Conservation (phyloP, 768 basidiomycete genomes). For the Floccularia luteovirens region DNA sequence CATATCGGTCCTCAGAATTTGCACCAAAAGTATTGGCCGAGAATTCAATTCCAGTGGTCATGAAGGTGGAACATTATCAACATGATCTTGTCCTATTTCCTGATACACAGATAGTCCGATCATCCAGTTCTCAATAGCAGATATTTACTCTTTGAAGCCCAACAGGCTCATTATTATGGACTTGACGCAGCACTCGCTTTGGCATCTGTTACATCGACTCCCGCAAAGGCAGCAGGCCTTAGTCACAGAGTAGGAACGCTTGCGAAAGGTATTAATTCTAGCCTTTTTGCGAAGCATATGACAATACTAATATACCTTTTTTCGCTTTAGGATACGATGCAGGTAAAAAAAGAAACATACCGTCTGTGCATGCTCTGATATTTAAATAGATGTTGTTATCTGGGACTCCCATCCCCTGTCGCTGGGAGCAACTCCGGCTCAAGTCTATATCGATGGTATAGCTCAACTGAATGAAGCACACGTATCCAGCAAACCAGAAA, state of each 20-base stretch:
- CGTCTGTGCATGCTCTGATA: neutral
- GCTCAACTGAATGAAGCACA: slow-evolving; percentile 40
- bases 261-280: slow-evolving; percentile 29
- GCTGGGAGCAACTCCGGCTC: slow-evolving; percentile 72
- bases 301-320: neutral
- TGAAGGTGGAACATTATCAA: slow-evolving; percentile 46
- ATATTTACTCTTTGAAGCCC: slow-evolving; percentile 64
- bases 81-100: neutral
- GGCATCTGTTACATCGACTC: slow-evolving; percentile 53
- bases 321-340: slow-evolving; percentile 57
- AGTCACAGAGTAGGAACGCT: slow-evolving; percentile 64
- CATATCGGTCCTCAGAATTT: slow-evolving; percentile 66
- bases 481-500: slow-evolving; percentile 31
- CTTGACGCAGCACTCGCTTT: slow-evolving; percentile 51
- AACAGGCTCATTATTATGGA: slow-evolving; percentile 62
- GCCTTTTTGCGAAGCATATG: neutral
- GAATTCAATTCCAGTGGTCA: slow-evolving; percentile 55
- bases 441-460: slow-evolving; percentile 84
- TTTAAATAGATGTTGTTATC: slow-evolving; percentile 35
- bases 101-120: slow-evolving; percentile 30
- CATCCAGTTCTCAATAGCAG: slow-evolving; percentile 56
- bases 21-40: slow-evolving; percentile 67
- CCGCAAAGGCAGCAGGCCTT: slow-evolving; percentile 58
- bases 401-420: slow-evolving; percentile 77
- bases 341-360: slow-evolving; percentile 15